Evolutionary conservation across 768 basidiomycete species (phyloP).

Genomic region (Mycena vulgaris): DNA sequence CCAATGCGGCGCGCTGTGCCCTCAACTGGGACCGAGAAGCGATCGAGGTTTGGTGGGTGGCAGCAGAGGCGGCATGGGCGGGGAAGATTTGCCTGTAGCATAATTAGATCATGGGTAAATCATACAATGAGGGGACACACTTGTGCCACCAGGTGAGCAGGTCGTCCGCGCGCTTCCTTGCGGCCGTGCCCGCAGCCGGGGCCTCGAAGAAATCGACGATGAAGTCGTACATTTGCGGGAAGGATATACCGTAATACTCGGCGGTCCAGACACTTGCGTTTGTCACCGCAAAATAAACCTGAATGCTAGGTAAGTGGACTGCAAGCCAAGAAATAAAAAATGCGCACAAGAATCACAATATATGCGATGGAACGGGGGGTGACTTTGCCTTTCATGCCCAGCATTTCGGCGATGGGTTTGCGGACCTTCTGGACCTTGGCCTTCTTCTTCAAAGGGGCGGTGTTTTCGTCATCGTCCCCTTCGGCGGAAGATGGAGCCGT

Average conservation of each 20-base stretch:
- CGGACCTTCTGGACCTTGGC: slow-evolving; percentile 4
- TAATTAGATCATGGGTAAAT: background rate
- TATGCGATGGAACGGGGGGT: slow-evolving; percentile 31
- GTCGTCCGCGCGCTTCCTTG: slow-evolving; percentile 5
- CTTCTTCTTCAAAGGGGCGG: slow-evolving; percentile 10
- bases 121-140: background rate
- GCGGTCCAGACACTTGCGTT: background rate
- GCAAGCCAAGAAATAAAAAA: background rate
- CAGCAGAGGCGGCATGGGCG: too few species aligned
- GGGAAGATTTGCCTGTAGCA: too few species aligned
- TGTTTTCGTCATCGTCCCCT: slow-evolving; percentile 16
- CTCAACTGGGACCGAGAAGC: too few species aligned
- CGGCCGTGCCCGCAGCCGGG: slow-evolving; percentile 11
- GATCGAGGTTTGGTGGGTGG: too few species aligned
- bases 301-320: background rate
- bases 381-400: slow-evolving; percentile 30
- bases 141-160: too few species aligned
- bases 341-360: slow-evolving; percentile 11
- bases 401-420: slow-evolving; percentile 18
- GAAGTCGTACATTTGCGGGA: slow-evolving; percentile 30
- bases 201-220: slow-evolving; percentile 30
- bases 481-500: background rate
- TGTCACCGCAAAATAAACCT: background rate
- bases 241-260: slow-evolving; percentile 4
- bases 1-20: too few species aligned